Percentiles rank a stretch among this genome's conserved stretches.
phyloP scores from a whole-genome alignment of 176 grass and related monocot genomes.

The bread wheat (Triticum aestivum) region IWGSC_CS_RefSeq_v2.1 NC_057806.1:101117313-101117812 shows the following conservation, averaged over 20 bases:
- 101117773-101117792: constrained; percentile 24
- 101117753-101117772: constrained; percentile 27
- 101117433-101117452: constrained; percentile 53
- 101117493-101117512: background rate
- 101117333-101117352: constrained; percentile 52
- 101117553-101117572: constrained; percentile 41
- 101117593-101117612: constrained; percentile 61
- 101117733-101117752: constrained; percentile 9
- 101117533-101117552: background rate
- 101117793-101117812: constrained; percentile 28
- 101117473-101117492: constrained; percentile 17
- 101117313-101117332: constrained; percentile 46
- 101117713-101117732: constrained; percentile 21
- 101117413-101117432: constrained; percentile 40
- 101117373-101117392: constrained; percentile 58
- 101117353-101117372: constrained; percentile 50
- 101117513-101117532: background rate
- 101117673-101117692: constrained; percentile 26
- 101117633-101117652: constrained; percentile 38
- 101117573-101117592: constrained; percentile 56
- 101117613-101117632: constrained; percentile 25
- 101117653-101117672: constrained; percentile 35
- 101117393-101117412: constrained; percentile 56
- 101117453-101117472: constrained; percentile 44
- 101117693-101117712: constrained; percentile 36